Evolutionary conservation across 768 basidiomycete species (phyloP), one percentile per base, ranked within the genome.

Genomic region (Rhodosporidiobolus sp.): DNA sequence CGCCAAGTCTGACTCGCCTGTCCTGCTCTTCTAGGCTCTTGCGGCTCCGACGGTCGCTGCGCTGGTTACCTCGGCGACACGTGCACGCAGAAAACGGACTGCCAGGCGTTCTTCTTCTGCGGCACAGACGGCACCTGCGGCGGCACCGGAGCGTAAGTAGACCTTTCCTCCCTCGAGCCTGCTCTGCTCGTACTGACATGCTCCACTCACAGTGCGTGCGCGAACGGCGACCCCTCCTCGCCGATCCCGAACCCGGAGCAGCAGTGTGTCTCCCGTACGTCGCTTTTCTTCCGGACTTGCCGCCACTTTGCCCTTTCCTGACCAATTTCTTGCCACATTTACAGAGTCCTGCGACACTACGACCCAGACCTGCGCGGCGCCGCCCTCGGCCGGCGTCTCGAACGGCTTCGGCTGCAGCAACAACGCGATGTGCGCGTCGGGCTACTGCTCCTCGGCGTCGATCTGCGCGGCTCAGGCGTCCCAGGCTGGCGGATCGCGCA

Each of bases 31-130:
- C 19, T 32, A 74, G 68, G 74, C 24, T 73, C 74, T 8, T 75
- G 76, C 66, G 69, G 70, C 34, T 50, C 56, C 2, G 48, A 70
- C 58, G 70, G 70, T n/a, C 48, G 19, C 34, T 69, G 70, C 71
- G 49, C 48, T 3, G 70, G 73, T 19, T 72, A 73, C 71, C 66
- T 72, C 30, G 74, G 76, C 49, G 70, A 72, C 46, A 48, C 69
- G 6, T 75, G 70, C 71, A 34, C 64, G 43, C 63, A 45, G 45
- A 32, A 74, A 58, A 67, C 30, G 24, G 66, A 70, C 60, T 73
- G 76, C 64, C 72, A 69, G 65, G 76, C 73, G 32, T 77, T 72
- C 74, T 75, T 77, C 71, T 75, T 75, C 71, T 77, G 76, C 67
- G 73, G 73, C 2, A 70, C 67, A 2, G 76, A 73, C 35, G 65